phyloP scores from a whole-genome alignment of 1,284 basidiomycete genomes.

The Ustilago sp. region DNA sequence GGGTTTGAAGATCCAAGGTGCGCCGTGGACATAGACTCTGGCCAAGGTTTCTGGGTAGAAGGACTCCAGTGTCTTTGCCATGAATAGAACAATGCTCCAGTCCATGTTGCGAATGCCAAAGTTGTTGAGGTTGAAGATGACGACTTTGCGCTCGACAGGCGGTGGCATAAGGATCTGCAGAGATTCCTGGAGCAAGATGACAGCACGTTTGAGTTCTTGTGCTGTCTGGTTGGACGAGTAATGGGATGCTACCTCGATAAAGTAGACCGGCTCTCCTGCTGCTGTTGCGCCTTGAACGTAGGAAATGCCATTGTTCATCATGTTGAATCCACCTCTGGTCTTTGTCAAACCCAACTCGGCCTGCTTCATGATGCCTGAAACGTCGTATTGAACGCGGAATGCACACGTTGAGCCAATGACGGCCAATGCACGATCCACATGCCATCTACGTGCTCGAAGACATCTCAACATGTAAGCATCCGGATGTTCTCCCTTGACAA shows the following conservation, averaged over 20 bases:
- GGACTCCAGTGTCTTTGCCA: conserved; percentile 66
- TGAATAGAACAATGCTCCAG: conserved; percentile 63
- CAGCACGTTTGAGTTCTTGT: conserved; percentile 59
- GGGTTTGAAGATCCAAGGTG: conserved; percentile 66
- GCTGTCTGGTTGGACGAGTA: conserved; percentile 64
- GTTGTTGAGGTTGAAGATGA: conserved; percentile 66
- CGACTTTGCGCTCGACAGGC: conserved; percentile 62
- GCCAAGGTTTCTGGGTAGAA: conserved; percentile 64
- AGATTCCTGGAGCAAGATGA: conserved; percentile 59
- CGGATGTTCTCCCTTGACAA: conserved; percentile 64
- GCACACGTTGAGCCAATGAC: conserved; percentile 59
- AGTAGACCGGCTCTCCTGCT: conserved; percentile 60
- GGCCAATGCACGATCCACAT: conserved; percentile 60
- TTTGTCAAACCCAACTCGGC: conserved; percentile 54
- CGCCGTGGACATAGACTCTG: conserved; percentile 62
- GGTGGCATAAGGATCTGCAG: conserved; percentile 61
- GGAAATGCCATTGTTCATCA: conserved; percentile 62
- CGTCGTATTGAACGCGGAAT: conserved; percentile 50
- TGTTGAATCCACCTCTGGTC: conserved; percentile 60
- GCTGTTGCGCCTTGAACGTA: conserved; percentile 57
- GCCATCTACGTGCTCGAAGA: conserved; percentile 68
- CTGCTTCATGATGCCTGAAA: conserved; percentile 49
- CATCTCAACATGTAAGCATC: conserved; percentile 69
- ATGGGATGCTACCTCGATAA: conserved; percentile 64
- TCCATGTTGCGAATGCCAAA: conserved; percentile 67